A percentile compares a stretch with the other conserved stretches of the same genome.
These are phyloP conservation scores for Friedmanniomyces endolithicus DNA, from an alignment of 495 filamentous ascomycete species.

Conservation along the genomic window DNA sequence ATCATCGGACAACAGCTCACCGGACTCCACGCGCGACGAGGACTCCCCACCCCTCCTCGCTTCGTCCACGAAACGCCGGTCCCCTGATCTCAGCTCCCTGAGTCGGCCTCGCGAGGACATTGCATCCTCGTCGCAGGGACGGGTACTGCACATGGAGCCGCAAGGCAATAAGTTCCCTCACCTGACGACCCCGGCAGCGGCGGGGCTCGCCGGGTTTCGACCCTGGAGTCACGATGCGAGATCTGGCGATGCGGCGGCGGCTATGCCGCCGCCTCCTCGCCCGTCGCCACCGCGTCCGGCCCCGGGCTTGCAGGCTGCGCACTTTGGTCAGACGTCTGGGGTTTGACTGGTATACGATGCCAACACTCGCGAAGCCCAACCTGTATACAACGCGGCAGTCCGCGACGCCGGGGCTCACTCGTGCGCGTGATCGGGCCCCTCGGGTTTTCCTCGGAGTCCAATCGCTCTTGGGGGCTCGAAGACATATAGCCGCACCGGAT, in stretches of 20 bases:
- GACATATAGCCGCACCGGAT: too few relatives aligned
- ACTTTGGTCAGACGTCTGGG: neutral
- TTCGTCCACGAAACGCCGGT: neutral
- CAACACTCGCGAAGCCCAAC: too few relatives aligned
- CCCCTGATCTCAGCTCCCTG: neutral
- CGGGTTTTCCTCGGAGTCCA: neutral
- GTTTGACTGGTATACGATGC: neutral
- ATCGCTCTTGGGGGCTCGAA: too few relatives aligned
- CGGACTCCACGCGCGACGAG: neutral
- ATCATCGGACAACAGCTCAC: slow-evolving; percentile 1
- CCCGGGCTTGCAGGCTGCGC: neutral
- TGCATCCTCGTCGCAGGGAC: neutral
- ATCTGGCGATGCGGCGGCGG: neutral
- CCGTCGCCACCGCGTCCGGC: neutral
- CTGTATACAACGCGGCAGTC: too few relatives aligned
- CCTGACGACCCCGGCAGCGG: neutral
- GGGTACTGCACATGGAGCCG: neutral
- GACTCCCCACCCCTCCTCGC: neutral
- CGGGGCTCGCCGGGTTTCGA: slow-evolving; percentile 1
- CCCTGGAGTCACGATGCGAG: neutral
- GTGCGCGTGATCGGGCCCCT: neutral
- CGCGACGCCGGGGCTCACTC: neutral
- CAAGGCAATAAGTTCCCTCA: neutral
- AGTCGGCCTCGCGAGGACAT: neutral
- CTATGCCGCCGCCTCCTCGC: slow-evolving; percentile 2